Conservation (phyloP, 106 monocot genomes). For the Agapanthus africanus region DNA sequence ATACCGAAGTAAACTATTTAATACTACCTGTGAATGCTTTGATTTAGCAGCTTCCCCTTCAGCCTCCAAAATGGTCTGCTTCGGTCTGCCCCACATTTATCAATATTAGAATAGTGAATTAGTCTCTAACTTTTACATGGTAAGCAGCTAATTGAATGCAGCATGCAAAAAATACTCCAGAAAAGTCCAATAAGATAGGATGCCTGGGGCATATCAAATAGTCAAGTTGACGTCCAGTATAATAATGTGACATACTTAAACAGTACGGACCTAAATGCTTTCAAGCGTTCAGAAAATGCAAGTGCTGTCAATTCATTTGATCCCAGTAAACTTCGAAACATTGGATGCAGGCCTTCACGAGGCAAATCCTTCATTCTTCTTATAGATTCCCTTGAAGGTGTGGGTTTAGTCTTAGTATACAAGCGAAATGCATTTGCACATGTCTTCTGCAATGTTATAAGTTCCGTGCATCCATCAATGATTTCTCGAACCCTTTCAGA, state of each 20-base stretch:
- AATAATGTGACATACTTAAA: background rate
- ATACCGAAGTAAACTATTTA: background rate
- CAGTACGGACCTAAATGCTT: constrained; percentile 59
- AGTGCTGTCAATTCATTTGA: constrained; percentile 79
- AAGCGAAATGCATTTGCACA: constrained; percentile 78
- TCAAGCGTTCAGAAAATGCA: constrained; percentile 91
- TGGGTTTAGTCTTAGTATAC: constrained; percentile 76
- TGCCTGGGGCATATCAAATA: background rate
- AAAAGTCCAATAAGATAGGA: background rate
- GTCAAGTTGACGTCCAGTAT: background rate
- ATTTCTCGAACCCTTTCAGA: constrained; percentile 66
- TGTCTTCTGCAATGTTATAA: constrained; percentile 46
- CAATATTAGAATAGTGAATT: constrained; percentile 8
- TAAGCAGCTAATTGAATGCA: background rate
- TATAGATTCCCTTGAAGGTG: constrained; percentile 83
- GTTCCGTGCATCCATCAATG: constrained; percentile 50
- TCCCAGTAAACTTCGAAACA: constrained; percentile 53
- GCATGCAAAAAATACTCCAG: background rate
- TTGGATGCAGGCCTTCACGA: constrained; percentile 72
- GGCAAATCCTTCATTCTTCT: constrained; percentile 75
- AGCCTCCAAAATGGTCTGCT: constrained; percentile 90
- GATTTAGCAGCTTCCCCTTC: constrained; percentile 75
- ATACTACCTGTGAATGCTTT: constrained; percentile 55
- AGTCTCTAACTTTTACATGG: constrained; percentile 10
- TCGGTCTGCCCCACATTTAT: constrained; percentile 52